Evolutionary conservation across 139 green algal species (phyloP).

Genomic region (Picochlorum sp.): DNA sequence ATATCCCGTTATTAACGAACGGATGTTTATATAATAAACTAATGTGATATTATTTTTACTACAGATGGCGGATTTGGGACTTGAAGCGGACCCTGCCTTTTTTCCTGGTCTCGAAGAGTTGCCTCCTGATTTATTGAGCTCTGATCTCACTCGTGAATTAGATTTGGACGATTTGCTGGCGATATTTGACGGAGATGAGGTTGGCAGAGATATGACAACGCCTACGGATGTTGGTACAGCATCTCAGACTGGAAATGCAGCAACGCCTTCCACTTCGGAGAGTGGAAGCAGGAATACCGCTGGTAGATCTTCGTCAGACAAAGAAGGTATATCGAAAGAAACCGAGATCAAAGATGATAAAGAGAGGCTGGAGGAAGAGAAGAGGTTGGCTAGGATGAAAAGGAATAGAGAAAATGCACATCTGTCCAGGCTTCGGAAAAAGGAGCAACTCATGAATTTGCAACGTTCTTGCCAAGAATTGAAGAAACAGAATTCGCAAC

Average conservation of each 20-base stretch:
- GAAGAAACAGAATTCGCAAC: conserved; percentile 30
- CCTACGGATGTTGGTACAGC: too few species aligned
- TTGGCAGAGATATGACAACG: too few species aligned
- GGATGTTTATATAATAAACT: too few species aligned
- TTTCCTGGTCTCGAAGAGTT: neutral
- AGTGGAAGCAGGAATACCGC: conserved; percentile 13
- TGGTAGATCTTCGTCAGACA: neutral
- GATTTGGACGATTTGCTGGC: conserved; percentile 3
- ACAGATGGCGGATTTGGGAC: too few species aligned
- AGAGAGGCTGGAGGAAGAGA: neutral
- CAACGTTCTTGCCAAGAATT: conserved; percentile 35
- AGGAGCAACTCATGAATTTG: conserved; percentile 54
- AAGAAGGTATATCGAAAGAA: neutral
- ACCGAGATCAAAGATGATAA: neutral
- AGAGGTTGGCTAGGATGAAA: conserved; percentile 24
- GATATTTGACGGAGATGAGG: neutral
- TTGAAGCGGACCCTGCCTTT: neutral
- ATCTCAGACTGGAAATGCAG: too few species aligned
- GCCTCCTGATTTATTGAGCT: neutral
- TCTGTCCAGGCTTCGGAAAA: conserved; percentile 60
- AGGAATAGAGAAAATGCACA: conserved; percentile 62
- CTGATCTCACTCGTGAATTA: neutral
- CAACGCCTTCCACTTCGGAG: conserved; percentile 20
- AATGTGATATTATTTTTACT: too few species aligned
- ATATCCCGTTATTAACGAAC: too few species aligned